phyloP scores from a whole-genome alignment of 352 stramenopile genomes.

The Globisporangium sylvaticum region DNA sequence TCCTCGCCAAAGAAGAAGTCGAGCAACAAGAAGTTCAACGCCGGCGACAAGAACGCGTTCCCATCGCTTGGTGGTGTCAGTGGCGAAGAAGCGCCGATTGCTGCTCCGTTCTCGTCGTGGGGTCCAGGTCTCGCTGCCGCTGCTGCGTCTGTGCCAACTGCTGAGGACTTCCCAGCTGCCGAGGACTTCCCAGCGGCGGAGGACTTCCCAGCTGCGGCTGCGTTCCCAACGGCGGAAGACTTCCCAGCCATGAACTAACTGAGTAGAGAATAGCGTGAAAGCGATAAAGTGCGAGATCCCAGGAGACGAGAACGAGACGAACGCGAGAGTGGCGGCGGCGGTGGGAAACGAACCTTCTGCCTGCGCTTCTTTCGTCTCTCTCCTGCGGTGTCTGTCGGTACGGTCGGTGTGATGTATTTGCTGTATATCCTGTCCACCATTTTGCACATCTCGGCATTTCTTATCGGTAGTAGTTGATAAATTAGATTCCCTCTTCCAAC shows the following conservation, averaged over 20 bases:
- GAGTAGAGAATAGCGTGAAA: constrained; percentile 17
- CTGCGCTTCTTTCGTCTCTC: background rate
- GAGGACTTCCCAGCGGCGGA: constrained; percentile 40
- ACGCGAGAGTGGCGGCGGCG: background rate
- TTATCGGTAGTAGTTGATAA: constrained; percentile 28
- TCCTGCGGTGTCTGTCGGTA: background rate
- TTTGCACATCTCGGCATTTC: constrained; percentile 7
- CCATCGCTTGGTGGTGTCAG: constrained; percentile 63
- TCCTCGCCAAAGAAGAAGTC: constrained; percentile 73
- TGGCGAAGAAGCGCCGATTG: constrained; percentile 24
- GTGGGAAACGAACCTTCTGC: background rate
- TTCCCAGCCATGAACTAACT: constrained; percentile 19
- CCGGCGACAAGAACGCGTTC: constrained; percentile 72
- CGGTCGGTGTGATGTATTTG: background rate
- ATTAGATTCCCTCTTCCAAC: constrained; percentile 23
- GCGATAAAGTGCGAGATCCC: constrained; percentile 5
- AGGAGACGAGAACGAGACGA: background rate
- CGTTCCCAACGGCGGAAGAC: constrained; percentile 21
- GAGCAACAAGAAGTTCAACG: constrained; percentile 81
- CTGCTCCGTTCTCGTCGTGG: constrained; percentile 33
- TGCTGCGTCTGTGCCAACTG: constrained; percentile 27
- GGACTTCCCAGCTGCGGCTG: constrained; percentile 28
- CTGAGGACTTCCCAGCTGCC: constrained; percentile 29
- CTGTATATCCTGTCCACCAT: constrained; percentile 4
- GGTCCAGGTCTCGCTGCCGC: constrained; percentile 51